phyloP scores from a whole-genome alignment of 2,329 filamentous ascomycete genomes.

The Penicillium polonicum region DNA sequence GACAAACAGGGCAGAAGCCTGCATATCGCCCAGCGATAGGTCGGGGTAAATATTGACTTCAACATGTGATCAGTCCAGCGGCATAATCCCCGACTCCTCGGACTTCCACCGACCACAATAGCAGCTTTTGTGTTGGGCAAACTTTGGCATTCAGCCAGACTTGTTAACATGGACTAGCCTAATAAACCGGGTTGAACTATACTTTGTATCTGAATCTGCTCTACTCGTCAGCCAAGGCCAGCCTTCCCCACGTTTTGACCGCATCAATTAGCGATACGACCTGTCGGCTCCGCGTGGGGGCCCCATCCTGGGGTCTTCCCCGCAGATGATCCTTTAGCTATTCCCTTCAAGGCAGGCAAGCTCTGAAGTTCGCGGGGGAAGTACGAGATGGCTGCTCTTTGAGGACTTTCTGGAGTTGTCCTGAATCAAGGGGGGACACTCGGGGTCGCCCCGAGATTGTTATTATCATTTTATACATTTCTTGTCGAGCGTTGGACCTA shows the following conservation, averaged over 20 bases:
- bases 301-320: constrained; percentile 14
- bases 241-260: not conserved
- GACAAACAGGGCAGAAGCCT: not conserved
- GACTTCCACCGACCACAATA: constrained; percentile 12
- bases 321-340: constrained; percentile 8
- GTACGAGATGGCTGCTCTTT: not conserved
- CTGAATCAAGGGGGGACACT: not conserved
- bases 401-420: not conserved
- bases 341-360: not conserved
- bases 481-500: too few relatives aligned
- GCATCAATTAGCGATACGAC: not conserved
- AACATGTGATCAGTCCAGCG: not conserved
- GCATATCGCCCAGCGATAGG: not conserved
- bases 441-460: not conserved
- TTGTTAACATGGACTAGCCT: not conserved
- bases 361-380: constrained; percentile 11
- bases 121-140: not conserved
- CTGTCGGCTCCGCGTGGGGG: constrained; percentile 6
- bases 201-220: not conserved
- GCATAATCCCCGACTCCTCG: constrained; percentile 10
- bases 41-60: not conserved
- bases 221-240: constrained; percentile 16
- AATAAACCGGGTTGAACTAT: not conserved
- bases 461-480: not conserved
- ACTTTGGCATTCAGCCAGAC: not conserved